phyloP scores from a whole-genome alignment of 495 filamentous ascomycete species.

The Entonaema liquescens region DNA sequence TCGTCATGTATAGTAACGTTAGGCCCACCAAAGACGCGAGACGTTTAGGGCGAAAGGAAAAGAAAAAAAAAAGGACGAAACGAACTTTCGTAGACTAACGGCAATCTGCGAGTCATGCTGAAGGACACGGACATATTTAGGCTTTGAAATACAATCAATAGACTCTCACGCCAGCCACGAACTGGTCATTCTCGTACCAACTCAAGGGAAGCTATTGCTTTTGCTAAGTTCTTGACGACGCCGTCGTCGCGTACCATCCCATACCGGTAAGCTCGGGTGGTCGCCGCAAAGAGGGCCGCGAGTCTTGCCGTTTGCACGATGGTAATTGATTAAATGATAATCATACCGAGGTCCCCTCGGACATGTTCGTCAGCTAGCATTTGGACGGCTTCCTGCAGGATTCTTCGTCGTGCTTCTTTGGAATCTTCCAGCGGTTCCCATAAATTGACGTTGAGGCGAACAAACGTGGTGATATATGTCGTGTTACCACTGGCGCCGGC shows the following conservation, averaged over 20 bases:
- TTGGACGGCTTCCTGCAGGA: conserved; percentile 13
- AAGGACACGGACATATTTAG: neutral
- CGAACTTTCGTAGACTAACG: neutral
- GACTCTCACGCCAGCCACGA: neutral
- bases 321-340: neutral
- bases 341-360: neutral
- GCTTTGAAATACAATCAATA: conserved; percentile 11
- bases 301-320: conserved; percentile 16
- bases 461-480: neutral
- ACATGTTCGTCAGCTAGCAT: conserved; percentile 9
- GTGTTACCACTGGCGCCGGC: conserved; percentile 9
- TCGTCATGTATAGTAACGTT: neutral
- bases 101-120: conserved; percentile 16
- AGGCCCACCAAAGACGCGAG: neutral
- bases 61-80: neutral
- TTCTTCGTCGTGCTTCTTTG: conserved; percentile 2
- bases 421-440: neutral
- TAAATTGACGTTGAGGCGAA: neutral
- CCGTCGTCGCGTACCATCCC: conserved; percentile 17
- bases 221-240: conserved; percentile 16
- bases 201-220: neutral
- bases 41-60: neutral
- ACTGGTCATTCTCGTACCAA: neutral
- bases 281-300: neutral
- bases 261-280: conserved; percentile 15